Base-by-base conservation (phyloP, 495 filamentous ascomycete genomes). In the Annulohypoxylon maeteangense region DNA sequence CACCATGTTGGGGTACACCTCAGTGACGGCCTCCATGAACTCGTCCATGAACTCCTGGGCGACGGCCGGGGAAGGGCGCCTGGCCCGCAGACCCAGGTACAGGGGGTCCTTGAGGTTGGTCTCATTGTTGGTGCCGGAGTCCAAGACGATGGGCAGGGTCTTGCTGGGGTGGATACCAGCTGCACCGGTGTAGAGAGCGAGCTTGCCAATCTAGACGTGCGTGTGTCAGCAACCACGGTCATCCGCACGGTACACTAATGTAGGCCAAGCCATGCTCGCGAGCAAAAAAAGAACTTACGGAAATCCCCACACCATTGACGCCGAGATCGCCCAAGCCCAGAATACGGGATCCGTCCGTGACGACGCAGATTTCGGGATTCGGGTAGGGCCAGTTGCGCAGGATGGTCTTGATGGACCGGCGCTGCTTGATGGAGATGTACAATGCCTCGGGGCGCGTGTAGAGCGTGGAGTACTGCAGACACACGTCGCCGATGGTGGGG, bases 291-390 rank as follows among this genome's bases (percentile, higher is more conserved):
- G 51, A 58, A 86, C 86, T 90, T 81, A 99, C 94, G 67, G 95
- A 93, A 81, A 99, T 99, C 62, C 95, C 95, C 87, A 99, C 97
- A 66, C 95, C 95, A 79, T 98, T 97, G 64, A 99, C 90, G 69
- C 95, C 95, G 67, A 99, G 89, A 81, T 99, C 95, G 56, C 95
- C 95, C 32, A 99, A 87, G 62, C 95, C 95, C 62, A 99, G 88
- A 79, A 99, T 99, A 62, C 95, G 91, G 67, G 94, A 97, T 55
- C 95, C 95, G 82, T 99, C 95, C 47, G 95, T 99, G 68, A 99
- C 92, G 76, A 96, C 94, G 75, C 93, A 95, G 77, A 99, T 99
- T 79, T 97, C 94, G 20, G 95, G 93, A 65, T 93, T 88, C 20
- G 83, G 83, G 76, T 94, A 89, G 23, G 93, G 93, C 94, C 94